Evolutionary conservation across 2,329 filamentous ascomycete genomes (phyloP).

Genomic region (Orbilia ellipsospora): DNA sequence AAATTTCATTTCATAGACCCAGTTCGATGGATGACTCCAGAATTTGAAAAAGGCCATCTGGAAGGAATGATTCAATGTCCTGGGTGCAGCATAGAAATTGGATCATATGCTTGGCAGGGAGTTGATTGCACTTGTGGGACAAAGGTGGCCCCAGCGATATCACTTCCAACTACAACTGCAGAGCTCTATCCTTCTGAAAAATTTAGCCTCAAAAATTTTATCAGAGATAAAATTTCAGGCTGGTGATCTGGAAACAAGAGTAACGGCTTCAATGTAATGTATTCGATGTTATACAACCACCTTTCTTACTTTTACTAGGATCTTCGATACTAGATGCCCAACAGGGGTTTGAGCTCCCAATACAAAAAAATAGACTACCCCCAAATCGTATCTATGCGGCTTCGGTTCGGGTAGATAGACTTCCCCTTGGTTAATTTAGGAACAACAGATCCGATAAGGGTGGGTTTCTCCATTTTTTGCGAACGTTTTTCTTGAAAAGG

Average conservation of each 20-base stretch:
- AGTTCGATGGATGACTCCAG: conserved; percentile 90
- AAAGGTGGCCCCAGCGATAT: not conserved
- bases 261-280: too few species aligned
- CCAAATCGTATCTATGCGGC: too few species aligned
- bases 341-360: too few species aligned
- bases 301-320: too few species aligned
- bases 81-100: conserved; percentile 83
- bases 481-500: too few species aligned
- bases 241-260: not conserved
- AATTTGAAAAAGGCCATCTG: conserved; percentile 81
- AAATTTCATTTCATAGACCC: conserved; percentile 89
- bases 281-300: too few species aligned
- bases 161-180: not conserved
- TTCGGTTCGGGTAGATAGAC: too few species aligned
- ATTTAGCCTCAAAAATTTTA: not conserved
- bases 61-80: conserved; percentile 88
- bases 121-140: conserved; percentile 67
- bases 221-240: not conserved
- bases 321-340: too few species aligned
- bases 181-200: not conserved
- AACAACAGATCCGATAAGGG: too few species aligned
- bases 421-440: too few species aligned
- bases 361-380: too few species aligned
- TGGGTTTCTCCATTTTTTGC: too few species aligned
- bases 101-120: conserved; percentile 95